These are phyloP conservation scores for Pseudozyma sp. DNA, from an alignment of 1,284 basidiomycete species.

Conservation along the genomic window DNA sequence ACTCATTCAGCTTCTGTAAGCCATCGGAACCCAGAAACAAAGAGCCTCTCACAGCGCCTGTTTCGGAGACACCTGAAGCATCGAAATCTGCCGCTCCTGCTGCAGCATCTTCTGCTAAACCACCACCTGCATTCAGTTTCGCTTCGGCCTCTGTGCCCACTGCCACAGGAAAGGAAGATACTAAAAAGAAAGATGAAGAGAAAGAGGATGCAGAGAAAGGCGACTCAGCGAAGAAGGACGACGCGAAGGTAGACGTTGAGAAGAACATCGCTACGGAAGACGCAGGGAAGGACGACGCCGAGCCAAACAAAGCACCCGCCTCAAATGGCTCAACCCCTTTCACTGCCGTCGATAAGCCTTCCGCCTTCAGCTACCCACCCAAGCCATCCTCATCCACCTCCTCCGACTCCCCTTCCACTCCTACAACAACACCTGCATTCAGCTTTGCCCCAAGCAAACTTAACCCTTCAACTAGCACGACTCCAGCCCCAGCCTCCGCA, in stretches of 20 bases:
- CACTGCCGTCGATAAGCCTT: constrained; percentile 5
- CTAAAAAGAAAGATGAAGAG: neutral
- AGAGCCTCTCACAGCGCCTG: constrained; percentile 16
- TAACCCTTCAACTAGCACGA: constrained; percentile 1
- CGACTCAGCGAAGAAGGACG: neutral
- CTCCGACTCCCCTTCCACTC: neutral
- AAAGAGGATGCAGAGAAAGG: constrained; percentile 2
- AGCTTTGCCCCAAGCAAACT: constrained; percentile 38
- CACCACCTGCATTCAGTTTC: constrained; percentile 12
- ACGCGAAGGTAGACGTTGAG: neutral
- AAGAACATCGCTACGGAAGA: neutral
- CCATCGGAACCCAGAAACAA: constrained; percentile 34
- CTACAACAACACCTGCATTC: constrained; percentile 23
- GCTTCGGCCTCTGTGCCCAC: neutral
- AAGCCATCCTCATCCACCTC: neutral
- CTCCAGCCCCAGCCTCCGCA: constrained; percentile 24
- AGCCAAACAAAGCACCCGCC: neutral
- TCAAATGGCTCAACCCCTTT: constrained; percentile 1
- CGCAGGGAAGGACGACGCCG: constrained; percentile 9
- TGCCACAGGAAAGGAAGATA: constrained; percentile 6
- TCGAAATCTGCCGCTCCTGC: constrained; percentile 1
- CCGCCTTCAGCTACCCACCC: constrained; percentile 26
- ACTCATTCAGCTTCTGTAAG: constrained; percentile 34
- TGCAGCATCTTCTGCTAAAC: constrained; percentile 8
- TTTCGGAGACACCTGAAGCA: neutral